Conservation (phyloP, 1,284 basidiomycete genomes). For the Sphagnurus paluster region DNA sequence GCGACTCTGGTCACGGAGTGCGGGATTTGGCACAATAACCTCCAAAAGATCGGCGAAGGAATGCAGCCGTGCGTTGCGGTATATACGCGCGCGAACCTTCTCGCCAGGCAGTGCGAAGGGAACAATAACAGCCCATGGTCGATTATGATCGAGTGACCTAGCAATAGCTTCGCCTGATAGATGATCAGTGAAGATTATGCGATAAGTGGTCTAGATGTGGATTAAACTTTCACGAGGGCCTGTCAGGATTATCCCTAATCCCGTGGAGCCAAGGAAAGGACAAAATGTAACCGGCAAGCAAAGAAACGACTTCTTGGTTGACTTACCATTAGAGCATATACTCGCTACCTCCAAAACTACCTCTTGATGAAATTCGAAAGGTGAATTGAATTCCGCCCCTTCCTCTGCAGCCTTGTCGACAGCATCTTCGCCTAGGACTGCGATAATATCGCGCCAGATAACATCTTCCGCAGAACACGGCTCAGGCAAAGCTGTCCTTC, state of each 20-base stretch:
- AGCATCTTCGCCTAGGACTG: constrained; percentile 63
- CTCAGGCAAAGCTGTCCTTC: constrained; percentile 46
- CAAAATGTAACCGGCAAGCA: too few species aligned
- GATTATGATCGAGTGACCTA: constrained; percentile 44
- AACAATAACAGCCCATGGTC: constrained; percentile 77
- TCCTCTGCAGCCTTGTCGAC: constrained; percentile 52
- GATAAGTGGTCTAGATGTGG: too few species aligned
- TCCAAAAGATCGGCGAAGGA: constrained; percentile 78
- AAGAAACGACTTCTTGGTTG: not conserved
- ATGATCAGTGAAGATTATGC: not conserved
- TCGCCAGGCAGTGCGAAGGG: constrained; percentile 87
- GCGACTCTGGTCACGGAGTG: constrained; percentile 63
- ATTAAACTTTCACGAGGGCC: too few species aligned
- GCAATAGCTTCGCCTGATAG: constrained; percentile 71
- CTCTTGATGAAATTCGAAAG: constrained; percentile 61
- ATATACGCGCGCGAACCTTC: constrained; percentile 69
- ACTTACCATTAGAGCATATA: constrained; percentile 67
- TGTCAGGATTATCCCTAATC: too few species aligned
- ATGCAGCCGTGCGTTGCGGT: constrained; percentile 64
- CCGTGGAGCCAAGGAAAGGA: too few species aligned
- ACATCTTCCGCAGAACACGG: constrained; percentile 76
- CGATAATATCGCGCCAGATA: constrained; percentile 68
- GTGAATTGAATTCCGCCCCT: constrained; percentile 55
- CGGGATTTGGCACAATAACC: constrained; percentile 64
- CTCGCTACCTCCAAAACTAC: constrained; percentile 66